Percentiles rank a stretch among this genome's conserved stretches.
These are phyloP conservation scores for Astragalus membranaceus DNA, from an alignment of 306 rosid species.

Conservation along the genomic window DNA sequence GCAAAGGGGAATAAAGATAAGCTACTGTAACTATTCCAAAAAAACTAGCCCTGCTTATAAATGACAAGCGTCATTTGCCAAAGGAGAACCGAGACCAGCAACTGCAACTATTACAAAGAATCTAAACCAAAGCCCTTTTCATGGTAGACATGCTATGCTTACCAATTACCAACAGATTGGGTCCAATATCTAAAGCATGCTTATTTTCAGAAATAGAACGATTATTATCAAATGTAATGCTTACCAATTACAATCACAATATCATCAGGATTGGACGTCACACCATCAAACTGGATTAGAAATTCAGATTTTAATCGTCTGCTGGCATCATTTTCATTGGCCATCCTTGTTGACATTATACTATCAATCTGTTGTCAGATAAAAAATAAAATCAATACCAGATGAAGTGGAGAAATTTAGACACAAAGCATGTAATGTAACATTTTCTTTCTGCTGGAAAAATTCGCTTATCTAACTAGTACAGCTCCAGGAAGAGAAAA, in stretches of 20 bases:
- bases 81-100: neutral
- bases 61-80: neutral
- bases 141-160: neutral
- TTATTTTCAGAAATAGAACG: neutral
- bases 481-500: neutral
- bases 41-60: neutral
- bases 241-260: conserved; percentile 89
- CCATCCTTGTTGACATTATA: conserved; percentile 83
- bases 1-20: neutral
- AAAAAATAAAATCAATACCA: neutral
- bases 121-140: neutral
- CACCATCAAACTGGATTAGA: conserved; percentile 96
- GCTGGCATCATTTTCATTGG: conserved; percentile 89
- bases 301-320: conserved; percentile 95
- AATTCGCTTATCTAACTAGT: neutral
- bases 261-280: conserved; percentile 81
- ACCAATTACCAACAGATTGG: conserved; percentile 1
- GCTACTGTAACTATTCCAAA: neutral
- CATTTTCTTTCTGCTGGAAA: neutral
- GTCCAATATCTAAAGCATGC: conserved; percentile 1
- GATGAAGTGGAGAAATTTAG: neutral
- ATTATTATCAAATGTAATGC: conserved; percentile 18
- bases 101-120: neutral
- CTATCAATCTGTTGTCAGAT: conserved; percentile 72
- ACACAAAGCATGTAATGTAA: neutral